Percentiles rank a stretch among this genome's conserved stretches.
Conservation (phyloP, 1,139 yeast species). For the Scheffersomyces titani region DNA sequence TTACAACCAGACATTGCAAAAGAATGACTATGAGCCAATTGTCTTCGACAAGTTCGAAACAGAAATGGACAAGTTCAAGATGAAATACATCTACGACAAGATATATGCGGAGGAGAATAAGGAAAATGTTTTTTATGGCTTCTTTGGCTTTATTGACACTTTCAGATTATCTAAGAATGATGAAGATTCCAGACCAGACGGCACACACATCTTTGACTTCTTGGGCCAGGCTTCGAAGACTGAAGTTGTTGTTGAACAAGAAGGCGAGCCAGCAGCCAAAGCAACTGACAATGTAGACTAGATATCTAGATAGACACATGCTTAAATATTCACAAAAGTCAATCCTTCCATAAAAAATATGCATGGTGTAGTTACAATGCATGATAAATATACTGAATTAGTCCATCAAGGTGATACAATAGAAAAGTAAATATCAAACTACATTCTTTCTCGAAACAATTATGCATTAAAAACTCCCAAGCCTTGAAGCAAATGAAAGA, state of each 20-base stretch:
- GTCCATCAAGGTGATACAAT: too few species aligned
- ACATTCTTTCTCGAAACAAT: slow-evolving; percentile 3
- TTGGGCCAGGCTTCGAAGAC: slow-evolving; percentile 53
- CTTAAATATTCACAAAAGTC: not conserved
- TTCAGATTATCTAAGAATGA: slow-evolving; percentile 43
- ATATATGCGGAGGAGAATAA: slow-evolving; percentile 85
- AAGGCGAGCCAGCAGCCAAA: slow-evolving; percentile 2
- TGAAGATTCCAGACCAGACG: slow-evolving; percentile 24
- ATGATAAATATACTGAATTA: too few species aligned
- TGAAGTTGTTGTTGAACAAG: not conserved
- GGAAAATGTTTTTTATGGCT: slow-evolving; percentile 86
- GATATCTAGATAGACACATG: not conserved
- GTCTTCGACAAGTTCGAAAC: slow-evolving; percentile 66
- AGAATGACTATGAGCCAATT: slow-evolving; percentile 78
- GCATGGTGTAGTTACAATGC: too few species aligned
- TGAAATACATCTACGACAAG: slow-evolving; percentile 86
- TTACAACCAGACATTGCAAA: slow-evolving; percentile 69
- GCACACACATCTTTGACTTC: slow-evolving; percentile 67
- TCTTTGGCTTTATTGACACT: slow-evolving; percentile 84
- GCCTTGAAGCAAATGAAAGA: not conserved
- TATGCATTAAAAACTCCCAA: not conserved
- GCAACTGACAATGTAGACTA: slow-evolving; percentile 10
- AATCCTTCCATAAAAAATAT: too few species aligned
- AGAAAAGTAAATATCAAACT: not conserved
- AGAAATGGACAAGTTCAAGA: slow-evolving; percentile 84